phyloP scores from a whole-genome alignment of 805 yeast genomes.

The Brettanomyces naardenensis region DNA sequence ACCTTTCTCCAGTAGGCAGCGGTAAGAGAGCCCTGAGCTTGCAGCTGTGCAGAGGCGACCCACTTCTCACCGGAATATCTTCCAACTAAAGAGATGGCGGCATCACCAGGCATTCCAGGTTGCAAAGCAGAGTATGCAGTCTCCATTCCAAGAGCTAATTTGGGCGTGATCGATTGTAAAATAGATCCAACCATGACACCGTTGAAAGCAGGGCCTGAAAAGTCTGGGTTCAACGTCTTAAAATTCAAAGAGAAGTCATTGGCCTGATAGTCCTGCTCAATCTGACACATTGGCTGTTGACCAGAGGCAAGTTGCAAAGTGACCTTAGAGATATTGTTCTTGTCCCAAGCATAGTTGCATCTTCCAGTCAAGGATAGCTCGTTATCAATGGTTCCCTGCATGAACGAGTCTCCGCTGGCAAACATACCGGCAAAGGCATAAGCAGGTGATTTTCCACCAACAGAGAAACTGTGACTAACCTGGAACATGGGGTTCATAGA shows the following conservation, averaged over 20 bases:
- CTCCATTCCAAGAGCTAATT: slow-evolving; percentile 84
- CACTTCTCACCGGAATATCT: slow-evolving; percentile 85
- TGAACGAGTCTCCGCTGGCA: slow-evolving; percentile 76
- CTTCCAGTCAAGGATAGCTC: slow-evolving; percentile 83
- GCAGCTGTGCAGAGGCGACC: slow-evolving; percentile 90
- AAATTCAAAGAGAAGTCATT: slow-evolving; percentile 81
- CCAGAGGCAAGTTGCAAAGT: slow-evolving; percentile 82
- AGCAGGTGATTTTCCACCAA: slow-evolving; percentile 84
- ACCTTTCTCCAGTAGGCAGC: slow-evolving; percentile 94
- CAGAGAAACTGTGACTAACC: slow-evolving; percentile 85
- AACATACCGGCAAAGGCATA: slow-evolving; percentile 87
- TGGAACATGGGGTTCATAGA: slow-evolving; percentile 92
- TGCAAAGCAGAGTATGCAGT: slow-evolving; percentile 78
- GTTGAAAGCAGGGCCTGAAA: slow-evolving; percentile 65
- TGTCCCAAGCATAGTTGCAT: slow-evolving; percentile 85
- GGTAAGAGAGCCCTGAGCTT: slow-evolving; percentile 83
- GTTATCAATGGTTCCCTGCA: slow-evolving; percentile 89
- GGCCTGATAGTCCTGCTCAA: slow-evolving; percentile 94
- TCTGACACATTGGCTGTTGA: slow-evolving; percentile 90
- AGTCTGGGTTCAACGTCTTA: slow-evolving; percentile 84
- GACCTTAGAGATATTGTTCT: slow-evolving; percentile 67
- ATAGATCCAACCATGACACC: slow-evolving; percentile 92
- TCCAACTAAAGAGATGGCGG: slow-evolving; percentile 82
- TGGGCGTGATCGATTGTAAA: slow-evolving; percentile 81
- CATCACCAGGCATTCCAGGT: slow-evolving; percentile 71